phyloP scores from a whole-genome alignment of 2,329 filamentous ascomycete genomes.

The Aspergillus fumigatiaffinis region DNA sequence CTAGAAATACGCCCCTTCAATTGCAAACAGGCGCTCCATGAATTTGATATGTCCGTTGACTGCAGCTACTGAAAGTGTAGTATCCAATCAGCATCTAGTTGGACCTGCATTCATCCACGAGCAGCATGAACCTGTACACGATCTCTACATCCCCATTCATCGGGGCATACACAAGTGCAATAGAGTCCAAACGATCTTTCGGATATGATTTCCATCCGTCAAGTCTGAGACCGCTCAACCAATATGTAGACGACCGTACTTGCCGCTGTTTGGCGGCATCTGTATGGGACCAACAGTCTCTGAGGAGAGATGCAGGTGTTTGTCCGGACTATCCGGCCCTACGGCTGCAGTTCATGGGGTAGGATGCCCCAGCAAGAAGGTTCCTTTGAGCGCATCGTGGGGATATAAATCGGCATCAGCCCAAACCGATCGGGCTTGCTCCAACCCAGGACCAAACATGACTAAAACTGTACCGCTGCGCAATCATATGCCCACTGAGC shows the following conservation, averaged over 20 bases:
- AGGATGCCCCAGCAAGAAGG: neutral
- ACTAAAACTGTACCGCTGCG: no score
- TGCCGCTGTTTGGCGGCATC: neutral
- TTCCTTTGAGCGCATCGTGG: neutral
- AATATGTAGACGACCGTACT: neutral
- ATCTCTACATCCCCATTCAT: neutral
- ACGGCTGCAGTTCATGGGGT: neutral
- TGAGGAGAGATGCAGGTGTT: neutral
- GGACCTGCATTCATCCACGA: neutral
- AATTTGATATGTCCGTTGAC: neutral
- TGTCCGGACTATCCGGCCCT: neutral
- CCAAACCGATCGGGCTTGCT: neutral
- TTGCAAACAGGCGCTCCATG: neutral
- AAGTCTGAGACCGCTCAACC: no score
- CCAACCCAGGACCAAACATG: neutral
- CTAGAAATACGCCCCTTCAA: neutral
- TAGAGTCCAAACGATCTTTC: neutral
- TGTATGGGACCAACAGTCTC: neutral
- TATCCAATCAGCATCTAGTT: neutral
- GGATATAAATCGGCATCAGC: neutral
- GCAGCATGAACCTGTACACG: neutral
- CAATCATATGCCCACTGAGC: no score
- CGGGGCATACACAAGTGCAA: neutral
- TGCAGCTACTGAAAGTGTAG: neutral
- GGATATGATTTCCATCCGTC: neutral